phyloP scores from a whole-genome alignment of 805 yeast species.

The Suhomyces tanzawaensis region DNA sequence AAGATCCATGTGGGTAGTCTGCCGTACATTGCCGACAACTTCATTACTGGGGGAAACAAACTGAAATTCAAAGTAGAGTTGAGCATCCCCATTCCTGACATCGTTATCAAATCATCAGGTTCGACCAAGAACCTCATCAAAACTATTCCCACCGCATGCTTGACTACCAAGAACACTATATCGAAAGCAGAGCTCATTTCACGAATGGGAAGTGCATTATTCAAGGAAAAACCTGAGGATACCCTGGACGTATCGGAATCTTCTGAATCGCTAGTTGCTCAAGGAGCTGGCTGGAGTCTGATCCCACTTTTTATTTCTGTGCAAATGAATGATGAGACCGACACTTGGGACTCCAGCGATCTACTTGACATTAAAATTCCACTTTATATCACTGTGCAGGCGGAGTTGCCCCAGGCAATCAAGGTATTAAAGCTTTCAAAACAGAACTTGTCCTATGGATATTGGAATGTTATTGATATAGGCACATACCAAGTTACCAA shows the following conservation, averaged over 20 bases:
- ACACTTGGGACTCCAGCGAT: background rate
- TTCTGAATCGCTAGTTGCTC: conserved; percentile 17
- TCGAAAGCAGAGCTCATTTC: conserved; percentile 32
- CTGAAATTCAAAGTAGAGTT: conserved; percentile 8
- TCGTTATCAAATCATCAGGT: conserved; percentile 19
- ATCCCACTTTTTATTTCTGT: conserved; percentile 25
- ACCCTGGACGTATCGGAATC: conserved; percentile 6
- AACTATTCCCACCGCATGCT: conserved; percentile 33
- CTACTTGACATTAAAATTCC: conserved; percentile 23
- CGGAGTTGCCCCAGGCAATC: conserved; percentile 24
- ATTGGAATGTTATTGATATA: conserved; percentile 21
- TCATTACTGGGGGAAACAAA: conserved; percentile 6
- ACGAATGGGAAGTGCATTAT: conserved; percentile 17
- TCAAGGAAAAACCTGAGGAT: conserved; percentile 1
- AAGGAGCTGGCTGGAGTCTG: conserved; percentile 35
- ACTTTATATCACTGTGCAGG: conserved; percentile 25
- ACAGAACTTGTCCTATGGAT: conserved; percentile 23
- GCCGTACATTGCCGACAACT: conserved; percentile 16
- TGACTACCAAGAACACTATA: conserved; percentile 27
- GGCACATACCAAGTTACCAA: conserved; percentile 7
- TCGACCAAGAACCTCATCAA: conserved; percentile 24
- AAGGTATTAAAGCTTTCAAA: conserved; percentile 12
- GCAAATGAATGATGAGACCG: conserved; percentile 4
- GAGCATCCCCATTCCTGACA: conserved; percentile 26
- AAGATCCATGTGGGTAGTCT: conserved; percentile 24